Evolutionary conservation across 1,284 basidiomycete species (phyloP).

Genomic region (Cystobasidiaceae sp.): DNA sequence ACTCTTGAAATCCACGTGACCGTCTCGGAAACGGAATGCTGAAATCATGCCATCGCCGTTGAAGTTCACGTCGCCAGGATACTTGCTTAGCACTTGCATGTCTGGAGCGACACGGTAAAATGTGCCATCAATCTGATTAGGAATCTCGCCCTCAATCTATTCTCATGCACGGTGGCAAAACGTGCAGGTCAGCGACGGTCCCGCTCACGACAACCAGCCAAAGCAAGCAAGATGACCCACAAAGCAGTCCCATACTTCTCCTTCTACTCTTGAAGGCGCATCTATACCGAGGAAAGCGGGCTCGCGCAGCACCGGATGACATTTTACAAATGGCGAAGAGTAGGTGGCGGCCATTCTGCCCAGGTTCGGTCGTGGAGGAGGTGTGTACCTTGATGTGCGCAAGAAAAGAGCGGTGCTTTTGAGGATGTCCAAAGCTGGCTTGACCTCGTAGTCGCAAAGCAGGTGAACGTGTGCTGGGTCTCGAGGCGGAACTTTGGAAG

Average conservation of each 20-base stretch:
- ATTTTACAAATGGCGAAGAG: neutral
- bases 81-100: neutral
- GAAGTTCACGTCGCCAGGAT: neutral
- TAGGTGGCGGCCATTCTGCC: too few relatives aligned
- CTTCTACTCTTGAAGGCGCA: neutral
- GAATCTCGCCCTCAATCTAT: neutral
- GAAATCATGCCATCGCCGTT: slow-evolving; percentile 14
- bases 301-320: neutral
- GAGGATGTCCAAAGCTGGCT: too few relatives aligned
- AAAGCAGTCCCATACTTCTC: neutral
- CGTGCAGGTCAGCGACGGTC: too few relatives aligned
- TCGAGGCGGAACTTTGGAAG: too few relatives aligned
- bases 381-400: too few relatives aligned
- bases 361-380: too few relatives aligned
- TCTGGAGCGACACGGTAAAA: neutral
- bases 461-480: too few relatives aligned
- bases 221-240: too few relatives aligned
- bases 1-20: slow-evolving; percentile 2
- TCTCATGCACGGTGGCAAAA: neutral
- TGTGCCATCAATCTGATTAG: neutral
- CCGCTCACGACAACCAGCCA: neutral
- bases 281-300: neutral
- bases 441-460: too few relatives aligned
- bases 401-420: too few relatives aligned
- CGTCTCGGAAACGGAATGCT: neutral